These are phyloP conservation scores for Roridomyces roridus DNA, from an alignment of 768 basidiomycete species.

Conservation along the genomic window DNA sequence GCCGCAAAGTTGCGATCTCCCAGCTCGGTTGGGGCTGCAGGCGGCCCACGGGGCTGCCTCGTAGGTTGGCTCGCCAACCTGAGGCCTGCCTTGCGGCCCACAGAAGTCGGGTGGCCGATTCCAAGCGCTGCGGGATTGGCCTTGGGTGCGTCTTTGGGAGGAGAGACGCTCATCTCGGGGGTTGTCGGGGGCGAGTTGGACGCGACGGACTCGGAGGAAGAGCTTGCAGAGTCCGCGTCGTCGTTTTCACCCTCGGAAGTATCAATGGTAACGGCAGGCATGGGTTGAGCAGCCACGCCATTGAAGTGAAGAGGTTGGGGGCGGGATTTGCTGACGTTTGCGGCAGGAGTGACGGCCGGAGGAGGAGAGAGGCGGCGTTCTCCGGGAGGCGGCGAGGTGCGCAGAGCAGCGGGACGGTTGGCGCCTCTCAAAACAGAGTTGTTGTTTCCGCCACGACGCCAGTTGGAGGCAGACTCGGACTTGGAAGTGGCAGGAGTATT, in stretches of 20 bases:
- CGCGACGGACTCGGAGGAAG: conserved; percentile 54
- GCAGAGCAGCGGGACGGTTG: conserved; percentile 63
- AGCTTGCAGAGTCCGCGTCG: conserved; percentile 66
- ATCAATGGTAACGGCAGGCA: conserved; percentile 64
- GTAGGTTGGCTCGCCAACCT: conserved; percentile 74
- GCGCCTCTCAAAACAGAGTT: conserved; percentile 71
- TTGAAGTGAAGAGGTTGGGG: conserved; percentile 73
- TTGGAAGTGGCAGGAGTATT: conserved; percentile 62
- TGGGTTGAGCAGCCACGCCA: conserved; percentile 51
- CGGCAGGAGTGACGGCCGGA: conserved; percentile 26
- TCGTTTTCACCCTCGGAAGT: conserved; percentile 60
- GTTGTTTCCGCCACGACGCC: conserved; percentile 78
- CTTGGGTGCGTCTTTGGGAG: conserved; percentile 81
- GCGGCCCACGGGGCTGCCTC: conserved; percentile 89
- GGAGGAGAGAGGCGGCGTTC: conserved; percentile 58
- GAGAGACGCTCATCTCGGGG: conserved; percentile 71
- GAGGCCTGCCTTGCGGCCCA: conserved; percentile 48
- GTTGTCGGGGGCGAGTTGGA: conserved; percentile 76
- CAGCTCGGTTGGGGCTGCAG: conserved; percentile 85
- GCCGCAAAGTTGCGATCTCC: conserved; percentile 91
- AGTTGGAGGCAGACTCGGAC: conserved; percentile 79
- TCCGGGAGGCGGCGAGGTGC: conserved; percentile 72
- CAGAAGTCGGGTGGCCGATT: conserved; percentile 65
- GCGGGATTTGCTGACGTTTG: conserved; percentile 52
- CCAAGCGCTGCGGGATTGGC: conserved; percentile 87